Evolutionary conservation across 768 basidiomycete species (phyloP).

Genomic region (Cystofilobasidium macerans): DNA sequence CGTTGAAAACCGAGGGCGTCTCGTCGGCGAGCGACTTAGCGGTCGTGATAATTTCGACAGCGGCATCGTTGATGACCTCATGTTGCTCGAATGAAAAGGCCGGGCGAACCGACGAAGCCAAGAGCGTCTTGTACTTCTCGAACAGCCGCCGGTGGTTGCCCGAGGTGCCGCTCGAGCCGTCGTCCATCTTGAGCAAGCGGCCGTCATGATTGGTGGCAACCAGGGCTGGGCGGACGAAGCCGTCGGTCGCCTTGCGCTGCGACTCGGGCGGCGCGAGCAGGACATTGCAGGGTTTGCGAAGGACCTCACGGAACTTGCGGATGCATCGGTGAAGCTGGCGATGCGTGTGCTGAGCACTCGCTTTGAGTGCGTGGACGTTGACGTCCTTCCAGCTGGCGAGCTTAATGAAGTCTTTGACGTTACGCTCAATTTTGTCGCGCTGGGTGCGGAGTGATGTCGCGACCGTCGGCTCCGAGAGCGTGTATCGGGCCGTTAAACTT

Average conservation of each 20-base stretch:
- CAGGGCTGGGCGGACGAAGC: background rate
- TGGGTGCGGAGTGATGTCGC: conserved; percentile 47
- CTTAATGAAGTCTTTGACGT: conserved; percentile 75
- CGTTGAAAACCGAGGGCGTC: conserved; percentile 42
- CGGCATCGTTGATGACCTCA: conserved; percentile 47
- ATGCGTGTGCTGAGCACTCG: conserved; percentile 82
- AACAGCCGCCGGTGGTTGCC: conserved; percentile 41
- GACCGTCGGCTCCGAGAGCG: conserved; percentile 49
- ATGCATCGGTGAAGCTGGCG: conserved; percentile 80
- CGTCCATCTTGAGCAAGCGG: background rate
- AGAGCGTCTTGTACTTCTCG: conserved; percentile 29
- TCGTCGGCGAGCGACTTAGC: conserved; percentile 37
- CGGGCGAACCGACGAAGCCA: conserved; percentile 6
- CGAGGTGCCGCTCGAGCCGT: conserved; percentile 32
- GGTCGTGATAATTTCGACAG: conserved; percentile 47
- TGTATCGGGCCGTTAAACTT: conserved; percentile 53
- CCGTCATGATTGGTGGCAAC: background rate
- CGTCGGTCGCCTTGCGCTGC: conserved; percentile 5
- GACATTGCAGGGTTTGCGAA: conserved; percentile 52
- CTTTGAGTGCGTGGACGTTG: conserved; percentile 84
- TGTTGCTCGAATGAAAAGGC: conserved; percentile 29
- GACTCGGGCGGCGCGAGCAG: conserved; percentile 18
- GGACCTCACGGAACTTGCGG: conserved; percentile 77
- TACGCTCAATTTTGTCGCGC: conserved; percentile 57
- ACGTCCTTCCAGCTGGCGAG: conserved; percentile 97